A percentile compares a stretch with the other conserved stretches of the same genome.
Conservation (phyloP, 257 asterid species). For the Nicotiana knightiana region DNA sequence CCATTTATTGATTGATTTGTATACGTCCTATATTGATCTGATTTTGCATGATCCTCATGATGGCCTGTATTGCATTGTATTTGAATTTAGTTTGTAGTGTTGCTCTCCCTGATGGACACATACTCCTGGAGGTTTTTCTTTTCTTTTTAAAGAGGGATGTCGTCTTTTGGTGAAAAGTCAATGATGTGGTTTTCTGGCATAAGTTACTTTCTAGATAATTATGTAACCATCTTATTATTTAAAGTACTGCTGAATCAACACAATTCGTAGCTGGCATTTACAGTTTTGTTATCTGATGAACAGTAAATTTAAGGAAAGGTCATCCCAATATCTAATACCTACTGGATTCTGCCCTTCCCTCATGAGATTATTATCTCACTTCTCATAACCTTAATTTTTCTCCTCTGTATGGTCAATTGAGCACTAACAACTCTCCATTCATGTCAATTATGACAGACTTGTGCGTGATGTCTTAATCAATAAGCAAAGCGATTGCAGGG, state of each 20-base stretch:
- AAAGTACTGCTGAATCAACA: neutral
- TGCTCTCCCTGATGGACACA: neutral
- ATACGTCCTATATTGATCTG: neutral
- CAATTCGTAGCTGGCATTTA: neutral
- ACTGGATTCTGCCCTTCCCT: neutral
- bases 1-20: neutral
- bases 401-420: neutral
- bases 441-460: constrained; percentile 37
- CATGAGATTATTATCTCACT: neutral
- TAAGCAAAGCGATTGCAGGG: constrained; percentile 21
- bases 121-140: neutral
- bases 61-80: neutral
- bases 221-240: neutral
- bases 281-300: neutral
- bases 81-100: neutral
- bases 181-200: neutral
- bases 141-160: neutral
- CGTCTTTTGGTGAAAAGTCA: neutral
- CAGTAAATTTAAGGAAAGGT: neutral
- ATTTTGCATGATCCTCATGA: neutral
- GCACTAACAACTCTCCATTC: constrained; percentile 9
- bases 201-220: neutral
- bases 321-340: neutral
- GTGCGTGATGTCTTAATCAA: constrained; percentile 28
- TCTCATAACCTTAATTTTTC: neutral